Percentiles rank a stretch among this genome's conserved stretches.
phyloP scores from a whole-genome alignment of 2,329 filamentous ascomycete species.

The Ceratocystis diversiconidia region DNA sequence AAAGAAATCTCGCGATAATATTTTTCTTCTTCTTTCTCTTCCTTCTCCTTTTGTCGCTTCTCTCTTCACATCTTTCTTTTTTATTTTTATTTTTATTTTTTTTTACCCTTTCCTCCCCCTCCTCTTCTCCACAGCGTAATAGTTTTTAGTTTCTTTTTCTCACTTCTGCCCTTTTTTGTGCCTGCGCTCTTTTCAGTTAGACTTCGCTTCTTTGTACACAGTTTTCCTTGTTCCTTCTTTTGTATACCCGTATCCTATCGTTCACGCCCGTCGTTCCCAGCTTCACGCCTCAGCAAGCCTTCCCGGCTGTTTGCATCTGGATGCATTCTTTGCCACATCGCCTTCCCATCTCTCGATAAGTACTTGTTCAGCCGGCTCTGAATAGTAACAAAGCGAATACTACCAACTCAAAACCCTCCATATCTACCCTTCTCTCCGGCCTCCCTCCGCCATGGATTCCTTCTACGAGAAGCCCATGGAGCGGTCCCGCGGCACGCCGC shows the following conservation, averaged over 20 bases:
- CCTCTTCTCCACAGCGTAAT: no score
- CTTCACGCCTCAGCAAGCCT: neutral
- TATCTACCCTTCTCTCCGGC: neutral
- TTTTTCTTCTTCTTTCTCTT: neutral
- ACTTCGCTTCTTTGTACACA: constrained; percentile 1
- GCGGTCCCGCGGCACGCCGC: constrained; percentile 66
- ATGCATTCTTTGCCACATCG: constrained; percentile 12
- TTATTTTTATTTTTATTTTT: neutral
- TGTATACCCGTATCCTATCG: constrained; percentile 22
- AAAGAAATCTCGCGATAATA: constrained; percentile 6
- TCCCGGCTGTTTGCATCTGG: constrained; percentile 2
- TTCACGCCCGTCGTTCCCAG: neutral
- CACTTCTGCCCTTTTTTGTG: no score
- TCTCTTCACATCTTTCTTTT: constrained; percentile 17
- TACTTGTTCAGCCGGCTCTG: constrained; percentile 40
- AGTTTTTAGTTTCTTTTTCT: neutral
- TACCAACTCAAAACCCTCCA: neutral
- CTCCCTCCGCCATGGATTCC: constrained; percentile 8
- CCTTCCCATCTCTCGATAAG: constrained; percentile 20
- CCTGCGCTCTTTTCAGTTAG: neutral
- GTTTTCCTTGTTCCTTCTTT: neutral
- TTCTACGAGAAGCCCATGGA: constrained; percentile 34
- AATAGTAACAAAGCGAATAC: constrained; percentile 24
- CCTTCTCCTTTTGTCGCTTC: constrained; percentile 18
- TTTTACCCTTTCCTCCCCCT: no score